These are phyloP conservation scores for Fusarium acutatum DNA, from an alignment of 2,329 filamentous ascomycete genomes.

Conservation along the genomic window DNA sequence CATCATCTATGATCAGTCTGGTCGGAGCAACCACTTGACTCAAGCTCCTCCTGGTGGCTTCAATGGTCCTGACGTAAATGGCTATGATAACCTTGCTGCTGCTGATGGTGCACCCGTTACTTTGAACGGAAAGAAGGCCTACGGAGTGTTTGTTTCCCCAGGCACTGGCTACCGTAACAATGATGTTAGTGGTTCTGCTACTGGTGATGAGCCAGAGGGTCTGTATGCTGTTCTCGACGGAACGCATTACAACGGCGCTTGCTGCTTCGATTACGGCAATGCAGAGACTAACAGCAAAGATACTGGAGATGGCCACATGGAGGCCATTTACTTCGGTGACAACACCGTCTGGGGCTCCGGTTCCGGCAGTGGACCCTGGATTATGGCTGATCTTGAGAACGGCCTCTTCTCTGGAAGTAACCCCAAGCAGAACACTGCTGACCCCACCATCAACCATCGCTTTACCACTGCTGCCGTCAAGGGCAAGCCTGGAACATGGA, in stretches of 20 bases:
- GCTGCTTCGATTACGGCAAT: slow-evolving; percentile 26
- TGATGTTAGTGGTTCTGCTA: slow-evolving; percentile 4
- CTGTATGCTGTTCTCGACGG: slow-evolving; percentile 28
- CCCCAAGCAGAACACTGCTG: slow-evolving; percentile 13
- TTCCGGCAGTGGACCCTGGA: slow-evolving; percentile 68
- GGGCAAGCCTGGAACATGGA: slow-evolving; percentile 11
- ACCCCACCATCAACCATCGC: not conserved
- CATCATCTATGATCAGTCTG: slow-evolving; percentile 73
- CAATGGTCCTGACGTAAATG: slow-evolving; percentile 6
- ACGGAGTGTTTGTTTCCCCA: slow-evolving; percentile 19
- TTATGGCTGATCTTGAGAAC: slow-evolving; percentile 76
- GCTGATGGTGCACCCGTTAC: slow-evolving; percentile 23
- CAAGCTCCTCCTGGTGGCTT: slow-evolving; percentile 65
- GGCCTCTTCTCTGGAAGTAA: slow-evolving; percentile 66
- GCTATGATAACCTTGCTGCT: slow-evolving; percentile 18
- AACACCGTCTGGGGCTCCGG: slow-evolving; percentile 65
- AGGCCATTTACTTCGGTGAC: slow-evolving; percentile 71
- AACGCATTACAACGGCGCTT: slow-evolving; percentile 16
- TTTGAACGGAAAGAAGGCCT: slow-evolving; percentile 19
- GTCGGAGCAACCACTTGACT: slow-evolving; percentile 67
- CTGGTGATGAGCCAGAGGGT: slow-evolving; percentile 4
- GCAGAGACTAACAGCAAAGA: slow-evolving; percentile 58
- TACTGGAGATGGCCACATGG: slow-evolving; percentile 72
- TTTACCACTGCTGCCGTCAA: slow-evolving; percentile 11
- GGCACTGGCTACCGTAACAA: slow-evolving; percentile 24